Evolutionary conservation across 1,139 yeast genomes (phyloP).

Genomic region (Hyphopichia buzzinii): DNA sequence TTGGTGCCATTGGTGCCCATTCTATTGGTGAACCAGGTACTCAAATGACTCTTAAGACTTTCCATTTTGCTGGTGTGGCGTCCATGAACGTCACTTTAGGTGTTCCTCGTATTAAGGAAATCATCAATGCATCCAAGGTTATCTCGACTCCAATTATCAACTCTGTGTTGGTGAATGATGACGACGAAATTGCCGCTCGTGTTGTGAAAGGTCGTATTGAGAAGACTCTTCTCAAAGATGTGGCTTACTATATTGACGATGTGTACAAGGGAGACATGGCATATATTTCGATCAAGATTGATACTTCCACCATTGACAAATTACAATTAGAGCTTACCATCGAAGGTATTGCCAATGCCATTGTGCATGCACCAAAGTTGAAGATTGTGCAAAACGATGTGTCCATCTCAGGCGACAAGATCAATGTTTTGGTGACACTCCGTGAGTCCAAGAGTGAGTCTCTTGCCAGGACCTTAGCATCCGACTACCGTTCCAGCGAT

Average conservation of each 20-base stretch:
- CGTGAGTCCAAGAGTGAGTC: constrained; percentile 50
- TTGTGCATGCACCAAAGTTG: constrained; percentile 81
- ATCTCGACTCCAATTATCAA: constrained; percentile 97
- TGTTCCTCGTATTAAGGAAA: constrained; percentile 98
- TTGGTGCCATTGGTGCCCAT: constrained; percentile 99
- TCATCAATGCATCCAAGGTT: constrained; percentile 92
- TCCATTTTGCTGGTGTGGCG: constrained; percentile 99
- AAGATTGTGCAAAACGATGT: constrained; percentile 78
- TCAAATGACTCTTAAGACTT: constrained; percentile 97
- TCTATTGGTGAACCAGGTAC: constrained; percentile 99
- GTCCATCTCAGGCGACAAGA: constrained; percentile 63
- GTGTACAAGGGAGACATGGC: constrained; percentile 83
- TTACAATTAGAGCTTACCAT: constrained; percentile 85
- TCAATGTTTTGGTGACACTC: constrained; percentile 69
- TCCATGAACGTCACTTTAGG: constrained; percentile 98
- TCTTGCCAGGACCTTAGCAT: constrained; percentile 22
- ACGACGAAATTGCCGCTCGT: constrained; percentile 96
- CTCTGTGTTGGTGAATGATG: constrained; percentile 87
- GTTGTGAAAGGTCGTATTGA: constrained; percentile 98
- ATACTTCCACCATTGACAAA: constrained; percentile 79
- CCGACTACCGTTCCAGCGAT: constrained; percentile 27
- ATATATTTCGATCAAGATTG: constrained; percentile 77
- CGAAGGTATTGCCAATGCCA: constrained; percentile 83
- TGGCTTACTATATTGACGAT: constrained; percentile 88
- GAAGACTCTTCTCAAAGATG: constrained; percentile 83